Percentiles rank a stretch among this genome's conserved stretches.
phyloP scores from a whole-genome alignment of 768 basidiomycete species.

The Tylopilus intermedius region DNA sequence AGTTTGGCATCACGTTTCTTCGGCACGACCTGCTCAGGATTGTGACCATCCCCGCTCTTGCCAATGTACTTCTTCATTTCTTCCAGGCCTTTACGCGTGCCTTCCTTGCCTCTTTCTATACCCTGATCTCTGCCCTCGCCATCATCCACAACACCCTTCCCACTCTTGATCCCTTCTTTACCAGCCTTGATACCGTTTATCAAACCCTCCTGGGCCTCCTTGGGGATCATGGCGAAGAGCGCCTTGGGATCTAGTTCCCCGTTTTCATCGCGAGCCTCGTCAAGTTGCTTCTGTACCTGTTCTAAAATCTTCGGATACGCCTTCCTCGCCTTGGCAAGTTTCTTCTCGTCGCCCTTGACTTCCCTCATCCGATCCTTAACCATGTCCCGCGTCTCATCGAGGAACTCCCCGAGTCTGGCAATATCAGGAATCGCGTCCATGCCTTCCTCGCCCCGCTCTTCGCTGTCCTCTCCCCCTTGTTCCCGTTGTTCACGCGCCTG shows the following conservation, averaged over 20 bases:
- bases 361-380: conserved; percentile 14
- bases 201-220: conserved; percentile 3
- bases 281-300: conserved; percentile 10
- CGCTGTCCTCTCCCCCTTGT: neutral
- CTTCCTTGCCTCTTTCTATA: conserved; percentile 7
- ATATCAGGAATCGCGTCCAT: conserved; percentile 1
- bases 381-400: conserved; percentile 19
- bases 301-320: conserved; percentile 12
- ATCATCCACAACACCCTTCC: neutral
- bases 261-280: neutral
- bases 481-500: neutral
- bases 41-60: conserved; percentile 8
- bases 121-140: conserved; percentile 1
- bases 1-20: conserved; percentile 23
- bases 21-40: conserved; percentile 5
- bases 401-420: conserved; percentile 10
- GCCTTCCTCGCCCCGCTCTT: neutral
- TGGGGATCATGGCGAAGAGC: conserved; percentile 9
- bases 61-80: conserved; percentile 5
- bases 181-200: conserved; percentile 1
- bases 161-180: conserved; percentile 4
- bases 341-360: conserved; percentile 14
- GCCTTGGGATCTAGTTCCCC: conserved; percentile 6
- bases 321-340: conserved; percentile 17
- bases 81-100: conserved; percentile 9